phyloP scores from a whole-genome alignment of 495 filamentous ascomycete species.

The Beverwykella pulmonaria region DNA sequence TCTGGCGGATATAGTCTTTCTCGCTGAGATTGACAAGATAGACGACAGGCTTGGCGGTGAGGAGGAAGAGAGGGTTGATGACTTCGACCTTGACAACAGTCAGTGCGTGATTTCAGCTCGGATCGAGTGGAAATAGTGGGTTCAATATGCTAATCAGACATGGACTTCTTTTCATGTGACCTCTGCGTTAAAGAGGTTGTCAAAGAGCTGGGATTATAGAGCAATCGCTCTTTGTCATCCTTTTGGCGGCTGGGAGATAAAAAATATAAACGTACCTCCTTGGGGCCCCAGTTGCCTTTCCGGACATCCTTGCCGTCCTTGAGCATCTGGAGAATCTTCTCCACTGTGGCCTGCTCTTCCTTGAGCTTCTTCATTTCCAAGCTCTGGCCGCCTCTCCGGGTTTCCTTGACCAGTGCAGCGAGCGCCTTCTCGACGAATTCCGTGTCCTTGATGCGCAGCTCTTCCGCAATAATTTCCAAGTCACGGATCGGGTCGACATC shows the following conservation, averaged over 20 bases:
- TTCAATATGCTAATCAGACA: slow-evolving; percentile 51
- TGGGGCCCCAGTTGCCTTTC: slow-evolving; percentile 84
- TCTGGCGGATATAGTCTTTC: slow-evolving; percentile 96
- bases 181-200: slow-evolving; percentile 76
- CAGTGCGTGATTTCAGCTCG: not conserved
- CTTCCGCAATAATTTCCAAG: slow-evolving; percentile 93
- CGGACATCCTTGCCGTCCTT: slow-evolving; percentile 89
- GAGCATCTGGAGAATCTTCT: slow-evolving; percentile 79
- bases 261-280: slow-evolving; percentile 75
- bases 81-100: slow-evolving; percentile 74
- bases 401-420: slow-evolving; percentile 88
- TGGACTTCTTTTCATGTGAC: slow-evolving; percentile 78
- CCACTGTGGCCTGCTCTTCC: slow-evolving; percentile 91
- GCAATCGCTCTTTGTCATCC: slow-evolving; percentile 99
- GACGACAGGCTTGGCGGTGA: slow-evolving; percentile 96
- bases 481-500: slow-evolving; percentile 95
- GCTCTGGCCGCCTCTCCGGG: slow-evolving; percentile 88
- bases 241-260: slow-evolving; percentile 45
- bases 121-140: not conserved
- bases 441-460: slow-evolving; percentile 96
- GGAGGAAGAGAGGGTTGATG: slow-evolving; percentile 94
- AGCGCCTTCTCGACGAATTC: slow-evolving; percentile 97
- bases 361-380: slow-evolving; percentile 97
- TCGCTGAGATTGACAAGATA: slow-evolving; percentile 97
- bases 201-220: slow-evolving; percentile 99